phyloP scores from a whole-genome alignment of 768 basidiomycete species.

The Suillus subluteus region DNA sequence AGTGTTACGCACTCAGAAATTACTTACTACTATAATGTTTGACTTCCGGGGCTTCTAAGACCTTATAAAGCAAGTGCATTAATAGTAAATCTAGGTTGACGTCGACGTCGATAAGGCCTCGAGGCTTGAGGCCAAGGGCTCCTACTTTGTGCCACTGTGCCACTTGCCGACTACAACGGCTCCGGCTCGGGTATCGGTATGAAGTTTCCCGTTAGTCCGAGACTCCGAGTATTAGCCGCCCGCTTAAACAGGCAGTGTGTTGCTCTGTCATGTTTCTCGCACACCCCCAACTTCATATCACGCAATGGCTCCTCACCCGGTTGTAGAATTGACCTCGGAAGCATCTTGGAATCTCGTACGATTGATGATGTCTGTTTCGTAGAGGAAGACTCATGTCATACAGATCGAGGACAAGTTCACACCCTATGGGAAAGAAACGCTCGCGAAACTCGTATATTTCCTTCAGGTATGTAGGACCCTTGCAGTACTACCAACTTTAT shows the following conservation, averaged over 20 bases:
- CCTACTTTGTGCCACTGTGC: not conserved
- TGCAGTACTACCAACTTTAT: not conserved
- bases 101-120: not conserved
- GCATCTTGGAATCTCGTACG: slow-evolving; percentile 87
- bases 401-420: slow-evolving; percentile 95
- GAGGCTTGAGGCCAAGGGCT: not conserved
- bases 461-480: slow-evolving; percentile 60
- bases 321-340: slow-evolving; percentile 77
- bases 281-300: slow-evolving; percentile 3
- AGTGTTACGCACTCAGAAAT: slow-evolving; percentile 28
- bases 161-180: slow-evolving; percentile 4
- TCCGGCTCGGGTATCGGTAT: not conserved
- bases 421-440: slow-evolving; percentile 81
- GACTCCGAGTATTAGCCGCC: not conserved
- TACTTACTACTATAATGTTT: slow-evolving; percentile 27
- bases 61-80: not conserved
- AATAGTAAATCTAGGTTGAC: not conserved
- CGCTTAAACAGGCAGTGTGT: slow-evolving; percentile 1
- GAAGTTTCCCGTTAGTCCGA: slow-evolving; percentile 1
- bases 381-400: slow-evolving; percentile 13
- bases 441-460: slow-evolving; percentile 83
- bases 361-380: slow-evolving; percentile 12
- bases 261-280: not conserved
- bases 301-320: slow-evolving; percentile 66
- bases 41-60: not conserved